These are phyloP conservation scores for Lycium ferocissimum DNA, from an alignment of 257 asterid genomes.

Conservation along the genomic window DNA sequence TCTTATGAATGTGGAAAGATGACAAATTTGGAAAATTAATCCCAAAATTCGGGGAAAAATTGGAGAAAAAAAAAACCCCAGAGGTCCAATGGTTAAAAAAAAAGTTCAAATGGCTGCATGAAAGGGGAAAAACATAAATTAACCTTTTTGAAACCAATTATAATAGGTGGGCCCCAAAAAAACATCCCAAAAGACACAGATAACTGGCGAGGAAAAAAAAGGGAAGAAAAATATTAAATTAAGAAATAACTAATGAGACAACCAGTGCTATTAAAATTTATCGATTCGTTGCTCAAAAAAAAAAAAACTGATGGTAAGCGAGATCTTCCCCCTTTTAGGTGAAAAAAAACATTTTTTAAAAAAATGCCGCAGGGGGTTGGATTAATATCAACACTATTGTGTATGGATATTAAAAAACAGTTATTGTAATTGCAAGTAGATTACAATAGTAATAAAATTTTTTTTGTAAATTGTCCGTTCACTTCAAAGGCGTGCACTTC, in stretches of 20 bases:
- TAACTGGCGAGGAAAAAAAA: not conserved
- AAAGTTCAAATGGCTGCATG: not conserved
- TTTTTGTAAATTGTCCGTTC: no score
- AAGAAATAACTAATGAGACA: not conserved
- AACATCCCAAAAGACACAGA: not conserved
- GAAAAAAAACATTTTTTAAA: not conserved
- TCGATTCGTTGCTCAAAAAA: not conserved
- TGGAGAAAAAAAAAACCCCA: not conserved
- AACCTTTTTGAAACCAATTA: no score
- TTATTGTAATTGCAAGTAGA: not conserved
- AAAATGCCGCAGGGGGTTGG: not conserved
- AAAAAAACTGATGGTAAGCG: not conserved
- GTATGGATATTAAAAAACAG: not conserved
- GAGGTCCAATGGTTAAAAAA: not conserved
- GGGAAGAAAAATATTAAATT: not conserved
- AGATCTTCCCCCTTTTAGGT: not conserved
- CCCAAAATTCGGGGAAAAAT: not conserved
- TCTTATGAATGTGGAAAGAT: not conserved
- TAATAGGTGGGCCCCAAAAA: no score
- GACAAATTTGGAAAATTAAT: not conserved
- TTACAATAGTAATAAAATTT: no score
- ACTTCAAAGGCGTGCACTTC: not conserved
- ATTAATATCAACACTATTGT: not conserved
- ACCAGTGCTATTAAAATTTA: not conserved
- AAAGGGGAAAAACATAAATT: no score